Evolutionary conservation across 2,329 filamentous ascomycete species (phyloP), one percentile per base, ranked within the genome.

Genomic region (Ramularia endophylla): DNA sequence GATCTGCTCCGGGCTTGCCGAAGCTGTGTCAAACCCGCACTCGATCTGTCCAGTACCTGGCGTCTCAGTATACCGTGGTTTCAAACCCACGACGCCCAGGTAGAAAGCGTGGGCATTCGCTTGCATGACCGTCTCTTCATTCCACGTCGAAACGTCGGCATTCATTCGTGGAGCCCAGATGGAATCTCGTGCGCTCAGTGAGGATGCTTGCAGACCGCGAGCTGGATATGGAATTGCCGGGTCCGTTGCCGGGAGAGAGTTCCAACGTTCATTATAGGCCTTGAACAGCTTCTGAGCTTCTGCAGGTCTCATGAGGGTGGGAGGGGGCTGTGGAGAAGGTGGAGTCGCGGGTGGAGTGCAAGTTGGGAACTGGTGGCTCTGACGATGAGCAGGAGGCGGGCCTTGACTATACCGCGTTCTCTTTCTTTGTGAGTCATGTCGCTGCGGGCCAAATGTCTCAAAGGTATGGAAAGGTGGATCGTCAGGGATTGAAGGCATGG

Each of bases 81-180:
- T 25, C 8, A 61, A 33, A 4, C 47, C 52, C 3, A 54, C 50
- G 3, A 53, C 55, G 27, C 52, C 49, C 3, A 60, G 43, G 35
- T 55, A 61, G 52, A 61, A 60, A 5, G 55, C 53, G 40, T 59
- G 54, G 7, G 52, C 52, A 39, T 61, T 61, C 20, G 56, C 57
- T 49, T 59, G 52, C 51, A 59, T 57, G 13, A 59, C 42, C 1
- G 50, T 50, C 31, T 59, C 57, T n/a, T 55, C 45, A 8, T 56
- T 59, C 58, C 58, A 61, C 3, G 54, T 53, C 4, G 50, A 46
- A 2, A 50, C 44, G 25, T 43, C 41, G 3, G 51, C 40, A 31
- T 27, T 43, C 34, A 55, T 44, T 3, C 36, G 36, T 3, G 54
- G 55, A 2, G 58, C 56, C 46, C 48, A 57, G 28, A 61, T 29